Evolutionary conservation across 768 basidiomycete species (phyloP).

Genomic region (Suillus ampliporus): DNA sequence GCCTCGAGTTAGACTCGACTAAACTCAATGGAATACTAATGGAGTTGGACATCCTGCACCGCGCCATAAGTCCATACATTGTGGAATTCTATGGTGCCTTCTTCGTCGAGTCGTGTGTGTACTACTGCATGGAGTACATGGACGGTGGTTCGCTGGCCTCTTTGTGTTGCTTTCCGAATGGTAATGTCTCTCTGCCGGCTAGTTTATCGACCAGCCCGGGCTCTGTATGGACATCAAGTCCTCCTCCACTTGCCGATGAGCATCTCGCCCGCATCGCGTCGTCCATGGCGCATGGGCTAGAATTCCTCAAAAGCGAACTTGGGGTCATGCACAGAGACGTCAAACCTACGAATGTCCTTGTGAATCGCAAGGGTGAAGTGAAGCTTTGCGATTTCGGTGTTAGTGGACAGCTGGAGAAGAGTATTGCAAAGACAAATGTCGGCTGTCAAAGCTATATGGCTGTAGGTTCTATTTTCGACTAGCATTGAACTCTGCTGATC

Average conservation of each 20-base stretch:
- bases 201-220: slow-evolving; percentile 38
- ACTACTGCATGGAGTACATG: slow-evolving; percentile 99
- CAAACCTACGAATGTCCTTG: slow-evolving; percentile 93
- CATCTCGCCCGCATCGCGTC: slow-evolving; percentile 84
- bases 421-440: slow-evolving; percentile 96
- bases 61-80: slow-evolving; percentile 88
- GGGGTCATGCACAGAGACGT: slow-evolving; percentile 89
- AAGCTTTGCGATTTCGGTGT: slow-evolving; percentile 99
- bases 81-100: slow-evolving; percentile 99
- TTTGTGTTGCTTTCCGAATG: slow-evolving; percentile 55
- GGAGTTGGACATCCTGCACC: slow-evolving; percentile 98
- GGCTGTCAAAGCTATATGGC: slow-evolving; percentile 99
- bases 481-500: slow-evolving; percentile 9
- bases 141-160: slow-evolving; percentile 96
- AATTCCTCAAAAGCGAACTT: slow-evolving; percentile 93
- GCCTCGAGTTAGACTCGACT: slow-evolving; percentile 91
- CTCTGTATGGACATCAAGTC: slow-evolving; percentile 41
- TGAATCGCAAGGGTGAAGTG: slow-evolving; percentile 86
- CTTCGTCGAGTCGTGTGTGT: slow-evolving; percentile 99
- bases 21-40: slow-evolving; percentile 97
- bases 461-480: slow-evolving; percentile 51
- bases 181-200: slow-evolving; percentile 40
- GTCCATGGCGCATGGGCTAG: slow-evolving; percentile 86
- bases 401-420: slow-evolving; percentile 95
- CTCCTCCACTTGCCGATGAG: slow-evolving; percentile 62